Percentiles rank a stretch among this genome's conserved stretches.
phyloP scores from a whole-genome alignment of 108 stramenopile species.

The Parmales sp. region DNA sequence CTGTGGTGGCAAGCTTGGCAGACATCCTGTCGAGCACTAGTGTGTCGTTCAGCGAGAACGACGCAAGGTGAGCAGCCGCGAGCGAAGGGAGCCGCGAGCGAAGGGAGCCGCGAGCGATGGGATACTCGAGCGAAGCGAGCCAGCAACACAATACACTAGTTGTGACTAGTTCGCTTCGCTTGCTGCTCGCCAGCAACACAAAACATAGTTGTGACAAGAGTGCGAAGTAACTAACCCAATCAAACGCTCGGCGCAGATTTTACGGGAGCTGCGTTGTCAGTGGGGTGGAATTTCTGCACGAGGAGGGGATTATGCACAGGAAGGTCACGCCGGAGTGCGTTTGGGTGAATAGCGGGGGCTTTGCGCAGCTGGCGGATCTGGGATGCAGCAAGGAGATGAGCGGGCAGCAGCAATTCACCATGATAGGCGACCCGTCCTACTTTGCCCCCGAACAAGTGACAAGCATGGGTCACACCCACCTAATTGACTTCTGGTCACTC shows the following conservation, averaged over 20 bases:
- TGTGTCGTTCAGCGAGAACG: no score
- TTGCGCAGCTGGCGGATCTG: constrained; percentile 45
- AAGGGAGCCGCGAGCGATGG: no score
- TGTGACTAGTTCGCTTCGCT: no score
- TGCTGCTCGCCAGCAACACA: no score
- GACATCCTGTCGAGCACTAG: not conserved
- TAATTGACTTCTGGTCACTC: constrained; percentile 18
- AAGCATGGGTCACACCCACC: constrained; percentile 13
- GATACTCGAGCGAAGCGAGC: no score
- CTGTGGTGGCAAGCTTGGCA: not conserved
- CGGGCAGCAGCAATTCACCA: constrained; percentile 12
- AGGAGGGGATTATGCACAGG: not conserved
- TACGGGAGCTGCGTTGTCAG: not conserved
- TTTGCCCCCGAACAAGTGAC: constrained; percentile 20
- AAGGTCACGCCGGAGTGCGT: constrained; percentile 35
- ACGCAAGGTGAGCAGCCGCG: no score
- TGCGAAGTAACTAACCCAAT: no score
- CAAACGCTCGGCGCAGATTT: no score
- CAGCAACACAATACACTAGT: no score
- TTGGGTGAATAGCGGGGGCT: constrained; percentile 30
- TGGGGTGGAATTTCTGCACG: not conserved
- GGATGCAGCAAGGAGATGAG: constrained; percentile 39
- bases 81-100: no score
- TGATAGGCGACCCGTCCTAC: constrained; percentile 22
- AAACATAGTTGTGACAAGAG: constrained; percentile 1